Percentiles rank a stretch among this genome's conserved stretches.
Conservation (phyloP, 441 rosid species). For the Adansonia madagascariensis region DNA sequence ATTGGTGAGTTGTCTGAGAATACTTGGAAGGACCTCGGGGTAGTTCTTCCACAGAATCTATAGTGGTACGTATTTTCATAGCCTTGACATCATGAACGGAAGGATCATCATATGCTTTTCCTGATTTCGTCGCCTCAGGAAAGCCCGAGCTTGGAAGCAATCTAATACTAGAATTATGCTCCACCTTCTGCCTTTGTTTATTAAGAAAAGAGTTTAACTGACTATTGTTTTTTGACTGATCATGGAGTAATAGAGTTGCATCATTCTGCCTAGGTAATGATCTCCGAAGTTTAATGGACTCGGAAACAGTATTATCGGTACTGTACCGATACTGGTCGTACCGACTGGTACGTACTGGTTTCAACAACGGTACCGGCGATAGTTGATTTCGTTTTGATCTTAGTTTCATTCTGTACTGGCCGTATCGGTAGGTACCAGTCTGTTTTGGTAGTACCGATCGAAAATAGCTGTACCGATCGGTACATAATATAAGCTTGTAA, state of each 20-base stretch:
- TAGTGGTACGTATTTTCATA: constrained; percentile 51
- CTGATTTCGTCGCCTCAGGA: constrained; percentile 29
- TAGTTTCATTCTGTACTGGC: no score
- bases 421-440: no score
- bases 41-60: constrained; percentile 48
- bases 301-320: not conserved
- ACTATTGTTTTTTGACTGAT: constrained; percentile 34
- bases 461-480: no score
- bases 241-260: constrained; percentile 28
- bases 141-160: constrained; percentile 31
- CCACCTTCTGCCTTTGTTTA: constrained; percentile 29
- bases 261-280: constrained; percentile 14
- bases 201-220: constrained; percentile 7
- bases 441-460: no score
- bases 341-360: no score
- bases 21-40: constrained; percentile 37
- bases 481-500: no score
- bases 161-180: constrained; percentile 27
- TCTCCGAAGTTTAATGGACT: constrained; percentile 19
- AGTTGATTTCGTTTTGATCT: no score
- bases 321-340: no score
- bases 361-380: no score
- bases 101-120: constrained; percentile 27
- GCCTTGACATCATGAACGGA: constrained; percentile 43
- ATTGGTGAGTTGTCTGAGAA: constrained; percentile 45